Evolutionary conservation across 1,139 yeast species (phyloP).

Genomic region (Hansenula sp.): DNA sequence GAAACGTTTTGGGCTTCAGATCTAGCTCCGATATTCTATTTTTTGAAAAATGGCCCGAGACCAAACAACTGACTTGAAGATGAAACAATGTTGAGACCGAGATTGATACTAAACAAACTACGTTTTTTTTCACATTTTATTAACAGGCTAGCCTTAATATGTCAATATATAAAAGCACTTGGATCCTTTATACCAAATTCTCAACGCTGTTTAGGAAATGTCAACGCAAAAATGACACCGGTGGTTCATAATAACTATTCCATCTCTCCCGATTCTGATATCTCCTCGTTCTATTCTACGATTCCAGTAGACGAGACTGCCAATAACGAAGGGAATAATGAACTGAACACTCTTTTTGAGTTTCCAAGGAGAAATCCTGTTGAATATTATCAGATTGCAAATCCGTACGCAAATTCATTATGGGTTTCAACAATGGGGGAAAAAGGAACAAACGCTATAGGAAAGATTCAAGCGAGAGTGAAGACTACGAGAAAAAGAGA

Average conservation of each 20-base stretch:
- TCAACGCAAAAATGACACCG: too few relatives aligned
- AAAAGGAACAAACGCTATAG: slow-evolving; percentile 19
- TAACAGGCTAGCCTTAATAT: too few relatives aligned
- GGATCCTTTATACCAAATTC: too few relatives aligned
- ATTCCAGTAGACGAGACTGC: slow-evolving; percentile 4
- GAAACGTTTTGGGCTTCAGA: too few relatives aligned
- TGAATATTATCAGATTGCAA: slow-evolving; percentile 19
- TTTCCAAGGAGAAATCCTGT: slow-evolving; percentile 4
- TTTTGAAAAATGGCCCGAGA: neutral
- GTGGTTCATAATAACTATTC: neutral
- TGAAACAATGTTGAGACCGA: neutral
- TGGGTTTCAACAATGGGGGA: slow-evolving; percentile 27
- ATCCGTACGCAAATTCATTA: slow-evolving; percentile 27
- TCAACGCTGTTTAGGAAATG: too few relatives aligned
- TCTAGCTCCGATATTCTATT: too few relatives aligned
- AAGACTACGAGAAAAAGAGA: slow-evolving; percentile 10
- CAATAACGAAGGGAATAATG: neutral
- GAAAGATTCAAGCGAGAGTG: slow-evolving; percentile 17
- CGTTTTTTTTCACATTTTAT: too few relatives aligned
- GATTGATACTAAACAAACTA: neutral
- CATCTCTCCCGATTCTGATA: slow-evolving; percentile 3
- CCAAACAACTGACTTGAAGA: too few relatives aligned
- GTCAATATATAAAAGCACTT: too few relatives aligned
- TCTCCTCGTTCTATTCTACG: slow-evolving; percentile 11
- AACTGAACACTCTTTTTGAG: neutral